Evolutionary conservation across 2,329 filamentous ascomycete genomes (phyloP), one percentile per base, ranked within the genome.

Genomic region (Beauveria sp.): DNA sequence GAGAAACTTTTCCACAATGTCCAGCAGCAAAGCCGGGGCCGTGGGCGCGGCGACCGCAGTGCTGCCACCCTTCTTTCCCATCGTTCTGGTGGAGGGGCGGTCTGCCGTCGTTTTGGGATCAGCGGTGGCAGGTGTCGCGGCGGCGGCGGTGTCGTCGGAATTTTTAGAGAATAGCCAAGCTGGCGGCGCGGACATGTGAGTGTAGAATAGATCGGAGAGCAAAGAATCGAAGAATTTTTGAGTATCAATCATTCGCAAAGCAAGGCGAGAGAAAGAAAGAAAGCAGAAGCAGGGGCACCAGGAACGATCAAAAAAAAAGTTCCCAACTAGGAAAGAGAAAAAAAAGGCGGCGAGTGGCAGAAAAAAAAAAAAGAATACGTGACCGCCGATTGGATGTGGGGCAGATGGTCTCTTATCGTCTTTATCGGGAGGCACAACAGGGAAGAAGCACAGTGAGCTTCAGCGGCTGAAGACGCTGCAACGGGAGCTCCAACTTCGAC

Each of bases 1-100:
- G 55, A 92, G 79, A 72, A 91, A 92, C 24, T 76, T 74, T 65
- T 85, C 84, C 68, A 92, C 81, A 18, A 90, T 77, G 64, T 86
- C 83, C 70, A 92, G 77, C 42, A 92, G 77, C 72, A 88, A 81
- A 31, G 81, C 73, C 5, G 88, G 81, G 28, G 84, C 79, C 52
- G 76, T 61, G 10, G 70, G 38, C 31, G 31, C 10, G 45, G 65
- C 63, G 31, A 64, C 63, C 61, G 67, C 65, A 28, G 64, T 54
- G 54, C 61, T 66, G 66, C 63, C 67, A 60, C 65, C 69, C 65
- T 74, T 72, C 64, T 74, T 76, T 65, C 68, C 72, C 75, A 77
- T 77, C 43, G 66, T 67, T 45, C 66, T 50, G 59, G 64, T 62
- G 56, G 53, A 38, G 65, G 38, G 49, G 63, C 62, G 63, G 57